Evolutionary conservation across 2,329 filamentous ascomycete species (phyloP).

Genomic region (Blumeriella jaapii): DNA sequence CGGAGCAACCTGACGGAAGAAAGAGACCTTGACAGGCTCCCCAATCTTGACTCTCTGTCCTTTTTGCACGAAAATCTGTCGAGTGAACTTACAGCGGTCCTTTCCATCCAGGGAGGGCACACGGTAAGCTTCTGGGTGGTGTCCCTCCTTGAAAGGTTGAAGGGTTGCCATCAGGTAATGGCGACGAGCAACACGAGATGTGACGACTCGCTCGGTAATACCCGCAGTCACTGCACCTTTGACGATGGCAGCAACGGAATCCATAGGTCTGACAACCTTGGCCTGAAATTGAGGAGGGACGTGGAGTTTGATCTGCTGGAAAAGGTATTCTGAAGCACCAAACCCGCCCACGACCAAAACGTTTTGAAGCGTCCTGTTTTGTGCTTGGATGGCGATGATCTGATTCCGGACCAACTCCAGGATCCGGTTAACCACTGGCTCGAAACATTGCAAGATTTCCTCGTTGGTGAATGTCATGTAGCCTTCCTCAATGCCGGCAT

Average conservation of each 20-base stretch:
- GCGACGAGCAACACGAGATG: conserved; percentile 88
- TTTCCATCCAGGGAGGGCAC: conserved; percentile 94
- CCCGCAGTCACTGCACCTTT: conserved; percentile 96
- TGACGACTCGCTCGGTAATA: conserved; percentile 94
- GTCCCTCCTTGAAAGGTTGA: conserved; percentile 97
- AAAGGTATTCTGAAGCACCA: conserved; percentile 95
- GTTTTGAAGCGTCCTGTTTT: conserved; percentile 89
- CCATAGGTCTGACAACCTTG: conserved; percentile 97
- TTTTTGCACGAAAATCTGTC: conserved; percentile 97
- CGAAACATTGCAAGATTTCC: conserved; percentile 97
- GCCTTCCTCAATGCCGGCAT: conserved; percentile 94
- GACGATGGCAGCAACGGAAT: conserved; percentile 95
- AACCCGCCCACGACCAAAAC: conserved; percentile 97
- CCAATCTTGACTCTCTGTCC: conserved; percentile 98
- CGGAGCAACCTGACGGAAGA: conserved; percentile 95
- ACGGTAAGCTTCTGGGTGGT: conserved; percentile 95
- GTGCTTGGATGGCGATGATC: conserved; percentile 97
- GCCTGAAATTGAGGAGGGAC: conserved; percentile 97
- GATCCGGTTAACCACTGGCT: conserved; percentile 95
- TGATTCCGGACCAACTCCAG: conserved; percentile 93
- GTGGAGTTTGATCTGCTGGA: conserved; percentile 98
- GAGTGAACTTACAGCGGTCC: conserved; percentile 95
- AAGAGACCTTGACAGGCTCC: conserved; percentile 96
- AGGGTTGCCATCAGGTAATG: conserved; percentile 99
- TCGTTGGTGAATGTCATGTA: conserved; percentile 99